Evolutionary conservation across 345 rosid genomes (phyloP).

Genomic region (Citrus medica): DNA sequence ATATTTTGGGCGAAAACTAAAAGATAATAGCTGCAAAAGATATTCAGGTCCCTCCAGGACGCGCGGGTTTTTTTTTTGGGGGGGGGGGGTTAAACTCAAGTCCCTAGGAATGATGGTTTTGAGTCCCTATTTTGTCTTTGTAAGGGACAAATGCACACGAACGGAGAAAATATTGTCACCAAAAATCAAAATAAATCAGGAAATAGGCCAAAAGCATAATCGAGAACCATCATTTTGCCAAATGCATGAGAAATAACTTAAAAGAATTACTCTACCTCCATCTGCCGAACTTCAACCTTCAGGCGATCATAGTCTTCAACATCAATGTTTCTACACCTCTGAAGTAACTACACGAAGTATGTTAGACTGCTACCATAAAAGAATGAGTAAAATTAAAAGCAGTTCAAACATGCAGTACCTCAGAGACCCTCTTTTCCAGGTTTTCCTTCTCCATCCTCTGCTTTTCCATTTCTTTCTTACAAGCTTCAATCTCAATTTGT

Average conservation of each 20-base stretch:
- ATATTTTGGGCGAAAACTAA: neutral
- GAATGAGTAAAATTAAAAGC: slow-evolving; percentile 5
- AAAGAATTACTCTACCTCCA: slow-evolving; percentile 47
- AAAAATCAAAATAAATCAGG: neutral
- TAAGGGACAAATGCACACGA: no score
- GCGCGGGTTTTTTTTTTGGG: no score
- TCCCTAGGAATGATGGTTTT: no score
- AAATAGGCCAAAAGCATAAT: neutral
- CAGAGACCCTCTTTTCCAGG: slow-evolving; percentile 64
- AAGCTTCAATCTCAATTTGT: slow-evolving; percentile 65
- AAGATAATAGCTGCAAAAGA: no score
- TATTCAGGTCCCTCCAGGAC: neutral
- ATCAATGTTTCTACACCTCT: slow-evolving; percentile 61
- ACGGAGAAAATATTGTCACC: neutral
- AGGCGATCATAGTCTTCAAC: slow-evolving; percentile 71
- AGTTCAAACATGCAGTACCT: slow-evolving; percentile 43
- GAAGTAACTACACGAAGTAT: slow-evolving; percentile 52
- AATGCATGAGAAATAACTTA: neutral
- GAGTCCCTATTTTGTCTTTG: no score
- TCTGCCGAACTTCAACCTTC: slow-evolving; percentile 55
- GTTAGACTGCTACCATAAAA: slow-evolving; percentile 18
- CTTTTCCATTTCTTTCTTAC: slow-evolving; percentile 66
- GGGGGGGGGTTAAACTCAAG: no score
- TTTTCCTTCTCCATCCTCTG: slow-evolving; percentile 54
- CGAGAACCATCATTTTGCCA: neutral